These are phyloP conservation scores for Evansstolkia leycettana DNA, from an alignment of 495 filamentous ascomycete genomes.

Conservation along the genomic window DNA sequence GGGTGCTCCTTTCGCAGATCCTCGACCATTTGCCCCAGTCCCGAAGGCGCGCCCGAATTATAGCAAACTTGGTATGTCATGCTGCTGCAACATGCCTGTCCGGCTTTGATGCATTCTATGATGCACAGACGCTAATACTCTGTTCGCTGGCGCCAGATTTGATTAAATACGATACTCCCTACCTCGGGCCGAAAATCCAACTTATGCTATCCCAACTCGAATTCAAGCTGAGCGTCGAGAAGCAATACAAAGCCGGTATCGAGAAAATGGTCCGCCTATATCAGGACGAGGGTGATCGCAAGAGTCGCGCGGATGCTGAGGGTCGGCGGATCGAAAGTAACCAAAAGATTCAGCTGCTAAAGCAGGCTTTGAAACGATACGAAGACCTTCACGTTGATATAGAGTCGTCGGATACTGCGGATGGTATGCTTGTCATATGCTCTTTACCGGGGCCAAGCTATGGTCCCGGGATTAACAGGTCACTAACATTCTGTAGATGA, in stretches of 20 bases:
- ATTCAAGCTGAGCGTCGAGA: slow-evolving; percentile 98
- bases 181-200: slow-evolving; percentile 94
- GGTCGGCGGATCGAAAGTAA: slow-evolving; percentile 83
- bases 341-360: slow-evolving; percentile 93
- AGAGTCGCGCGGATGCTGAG: slow-evolving; percentile 86
- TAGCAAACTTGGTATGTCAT: slow-evolving; percentile 77
- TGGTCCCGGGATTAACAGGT: slow-evolving; percentile 1
- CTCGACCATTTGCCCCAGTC: slow-evolving; percentile 52
- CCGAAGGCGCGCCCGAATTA: slow-evolving; percentile 79
- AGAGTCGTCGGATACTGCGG: slow-evolving; percentile 64
- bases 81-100: slow-evolving; percentile 1
- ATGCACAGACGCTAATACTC: not conserved
- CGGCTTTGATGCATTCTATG: not conserved
- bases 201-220: slow-evolving; percentile 98
- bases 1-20: slow-evolving; percentile 65
- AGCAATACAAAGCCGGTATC: slow-evolving; percentile 97
- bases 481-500: slow-evolving; percentile 54
- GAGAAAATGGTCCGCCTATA: slow-evolving; percentile 99
- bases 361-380: slow-evolving; percentile 90
- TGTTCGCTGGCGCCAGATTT: slow-evolving; percentile 40
- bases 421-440: slow-evolving; percentile 48
- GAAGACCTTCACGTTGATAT: slow-evolving; percentile 96
- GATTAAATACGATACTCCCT: slow-evolving; percentile 95
- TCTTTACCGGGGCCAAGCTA: not conserved
- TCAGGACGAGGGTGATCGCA: slow-evolving; percentile 94